A percentile compares a stretch with the other conserved stretches of the same genome.
Evolutionary conservation across 2,329 filamentous ascomycete species (phyloP).

Genomic region (Aspergillus novoparasiticus): DNA sequence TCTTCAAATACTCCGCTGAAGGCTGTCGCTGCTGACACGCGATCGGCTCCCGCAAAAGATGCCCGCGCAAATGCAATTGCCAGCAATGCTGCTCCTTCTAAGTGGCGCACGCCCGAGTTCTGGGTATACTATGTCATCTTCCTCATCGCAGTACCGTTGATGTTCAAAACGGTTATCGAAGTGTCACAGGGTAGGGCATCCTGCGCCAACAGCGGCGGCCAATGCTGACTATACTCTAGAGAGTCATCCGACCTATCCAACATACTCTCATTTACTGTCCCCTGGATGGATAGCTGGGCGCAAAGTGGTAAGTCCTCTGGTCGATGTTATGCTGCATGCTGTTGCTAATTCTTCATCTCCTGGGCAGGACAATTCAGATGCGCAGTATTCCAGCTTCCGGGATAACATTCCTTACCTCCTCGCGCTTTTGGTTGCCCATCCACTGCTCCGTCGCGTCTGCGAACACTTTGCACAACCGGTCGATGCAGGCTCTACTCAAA

Average conservation of each 20-base stretch:
- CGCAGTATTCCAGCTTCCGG: slow-evolving; percentile 84
- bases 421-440: slow-evolving; percentile 74
- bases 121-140: slow-evolving; percentile 76
- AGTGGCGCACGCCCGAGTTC: slow-evolving; percentile 88
- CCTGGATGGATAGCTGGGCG: slow-evolving; percentile 91
- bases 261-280: slow-evolving; percentile 70
- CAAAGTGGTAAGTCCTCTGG: slow-evolving; percentile 67
- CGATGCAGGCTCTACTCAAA: slow-evolving; percentile 28
- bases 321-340: background rate
- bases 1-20: slow-evolving; percentile 70
- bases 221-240: slow-evolving; percentile 52
- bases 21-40: slow-evolving; percentile 56
- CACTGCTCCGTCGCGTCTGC: slow-evolving; percentile 73
- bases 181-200: slow-evolving; percentile 72
- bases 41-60: slow-evolving; percentile 41
- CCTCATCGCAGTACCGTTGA: slow-evolving; percentile 68
- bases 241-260: slow-evolving; percentile 76
- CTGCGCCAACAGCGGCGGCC: background rate
- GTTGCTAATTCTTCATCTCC: slow-evolving; percentile 22
- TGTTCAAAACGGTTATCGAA: slow-evolving; percentile 88
- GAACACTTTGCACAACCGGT: slow-evolving; percentile 56
- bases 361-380: slow-evolving; percentile 78
- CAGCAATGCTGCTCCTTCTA: slow-evolving; percentile 61
- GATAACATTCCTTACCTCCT: slow-evolving; percentile 81
- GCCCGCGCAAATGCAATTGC: slow-evolving; percentile 41